Conservation (phyloP, 140 eudicot genomes). For the Flaveria floridana region DNA sequence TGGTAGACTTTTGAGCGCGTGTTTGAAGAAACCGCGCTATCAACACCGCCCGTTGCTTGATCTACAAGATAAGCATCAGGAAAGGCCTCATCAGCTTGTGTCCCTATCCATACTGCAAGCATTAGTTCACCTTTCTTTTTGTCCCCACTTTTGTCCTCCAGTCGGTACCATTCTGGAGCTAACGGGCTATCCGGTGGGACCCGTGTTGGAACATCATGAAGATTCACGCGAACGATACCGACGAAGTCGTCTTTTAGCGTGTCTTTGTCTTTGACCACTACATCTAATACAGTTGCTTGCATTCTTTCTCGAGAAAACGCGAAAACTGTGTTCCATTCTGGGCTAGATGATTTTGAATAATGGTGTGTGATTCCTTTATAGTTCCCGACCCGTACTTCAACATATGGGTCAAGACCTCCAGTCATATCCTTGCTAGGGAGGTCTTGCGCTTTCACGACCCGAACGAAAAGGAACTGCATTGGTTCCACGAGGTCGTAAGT, state of each 20-base stretch:
- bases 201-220: conserved; percentile 67
- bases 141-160: conserved; percentile 66
- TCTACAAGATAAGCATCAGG: conserved; percentile 89
- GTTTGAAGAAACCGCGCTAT: conserved; percentile 45
- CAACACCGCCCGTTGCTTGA: conserved; percentile 46
- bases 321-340: conserved; percentile 83
- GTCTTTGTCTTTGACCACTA: conserved; percentile 76
- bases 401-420: conserved; percentile 81
- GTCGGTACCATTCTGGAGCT: conserved; percentile 90
- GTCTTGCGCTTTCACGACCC: conserved; percentile 80
- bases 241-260: conserved; percentile 69
- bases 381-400: conserved; percentile 83
- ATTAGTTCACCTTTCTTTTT: conserved; percentile 67
- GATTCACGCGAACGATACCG: conserved; percentile 64
- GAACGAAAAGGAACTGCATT: conserved; percentile 77
- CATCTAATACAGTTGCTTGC: conserved; percentile 67
- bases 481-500: conserved; percentile 82
- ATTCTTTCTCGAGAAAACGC: conserved; percentile 74
- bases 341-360: conserved; percentile 55
- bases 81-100: conserved; percentile 94
- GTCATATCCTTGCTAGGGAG: conserved; percentile 68
- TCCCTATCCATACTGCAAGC: conserved; percentile 93
- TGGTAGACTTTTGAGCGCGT: conserved; percentile 85
- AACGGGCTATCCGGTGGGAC: conserved; percentile 92
- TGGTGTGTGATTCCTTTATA: conserved; percentile 77